Base-by-base conservation (phyloP, 495 filamentous ascomycete species). In the Collariella sp. region DNA sequence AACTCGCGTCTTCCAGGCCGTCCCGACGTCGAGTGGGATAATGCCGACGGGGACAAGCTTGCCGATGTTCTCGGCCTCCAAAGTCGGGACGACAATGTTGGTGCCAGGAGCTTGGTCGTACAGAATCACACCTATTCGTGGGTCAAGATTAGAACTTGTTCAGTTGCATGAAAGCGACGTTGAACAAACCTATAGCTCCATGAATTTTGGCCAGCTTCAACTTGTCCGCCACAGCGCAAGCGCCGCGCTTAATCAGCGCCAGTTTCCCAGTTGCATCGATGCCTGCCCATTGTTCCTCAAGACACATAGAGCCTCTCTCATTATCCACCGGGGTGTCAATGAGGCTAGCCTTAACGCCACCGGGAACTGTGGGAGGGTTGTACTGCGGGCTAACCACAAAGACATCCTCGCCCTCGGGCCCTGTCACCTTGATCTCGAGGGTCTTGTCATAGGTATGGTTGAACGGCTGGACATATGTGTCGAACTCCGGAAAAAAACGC, bases 61-160 rank as follows among this genome's bases (percentile, higher is more conserved):
- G 5, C 67, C 63, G 22, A 62, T 54, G 46, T 59, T 67, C 18
- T 65, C 62, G 7, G 62, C 63, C 0, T 62, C 53, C 9, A 70
- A 47, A 7, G 66, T 70, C 1, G 87, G 72, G 13, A 82, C 85
- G 45, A 65, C 68, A 26, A 65, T 62, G 11, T 80, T 57, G 20
- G 61, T 49, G 1, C 83, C 83, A 0, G 67, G 69, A 4, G 63
- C 72, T 57, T 86, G 83, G 71, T 87, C 84, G 63, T 86, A 87
- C 46, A 71, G 45, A n/a, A 71, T 62, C n/a, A 66, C 68, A 6
- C 63, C 67, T 54, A n/a, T n/a, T n/a, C n/a, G n/a, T n/a, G n/a
- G n/a, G n/a, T n/a, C n/a, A n/a, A n/a, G n/a, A n/a, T n/a, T 31
- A 31, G 26, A 34, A 47, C 45, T 47, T 34, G 84, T 22, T 71